Conservation (phyloP, 805 yeast genomes). For the Schwanniomyces polymorphus region DNA sequence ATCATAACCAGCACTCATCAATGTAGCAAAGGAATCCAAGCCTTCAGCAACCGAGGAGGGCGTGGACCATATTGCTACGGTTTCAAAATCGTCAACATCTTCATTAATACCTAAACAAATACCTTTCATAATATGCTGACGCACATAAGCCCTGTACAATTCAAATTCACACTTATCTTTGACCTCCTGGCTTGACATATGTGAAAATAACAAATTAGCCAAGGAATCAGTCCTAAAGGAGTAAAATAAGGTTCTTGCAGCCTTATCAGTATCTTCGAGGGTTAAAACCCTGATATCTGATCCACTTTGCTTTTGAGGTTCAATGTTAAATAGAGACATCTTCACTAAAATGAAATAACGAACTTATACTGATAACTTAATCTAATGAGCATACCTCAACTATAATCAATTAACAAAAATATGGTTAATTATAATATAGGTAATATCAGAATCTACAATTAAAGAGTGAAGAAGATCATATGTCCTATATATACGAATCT, state of each 20-base stretch:
- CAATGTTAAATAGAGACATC: constrained; percentile 1
- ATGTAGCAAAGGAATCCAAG: constrained; percentile 45
- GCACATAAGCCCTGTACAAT: constrained; percentile 51
- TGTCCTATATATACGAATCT: neutral
- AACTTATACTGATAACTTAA: neutral
- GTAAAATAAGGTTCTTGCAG: constrained; percentile 35
- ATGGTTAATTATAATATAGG: neutral
- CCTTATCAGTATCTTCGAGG: constrained; percentile 27
- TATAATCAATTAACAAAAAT: neutral
- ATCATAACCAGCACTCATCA: constrained; percentile 54
- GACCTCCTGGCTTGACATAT: constrained; percentile 17
- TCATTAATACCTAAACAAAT: constrained; percentile 52
- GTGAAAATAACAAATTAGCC: constrained; percentile 28
- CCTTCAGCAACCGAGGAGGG: constrained; percentile 44
- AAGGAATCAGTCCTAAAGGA: constrained; percentile 36
- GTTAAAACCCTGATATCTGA: constrained; percentile 12
- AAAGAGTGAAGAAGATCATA: no score
- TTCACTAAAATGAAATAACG: constrained; percentile 2
- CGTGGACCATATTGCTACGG: constrained; percentile 54
- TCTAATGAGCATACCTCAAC: constrained; percentile 3
- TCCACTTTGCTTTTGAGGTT: neutral
- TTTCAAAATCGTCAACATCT: constrained; percentile 42
- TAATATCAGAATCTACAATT: neutral
- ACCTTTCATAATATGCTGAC: constrained; percentile 52
- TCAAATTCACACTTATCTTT: constrained; percentile 30